Conservation (phyloP, 2,329 filamentous ascomycete species). For the Hypoxylon sp. region DNA sequence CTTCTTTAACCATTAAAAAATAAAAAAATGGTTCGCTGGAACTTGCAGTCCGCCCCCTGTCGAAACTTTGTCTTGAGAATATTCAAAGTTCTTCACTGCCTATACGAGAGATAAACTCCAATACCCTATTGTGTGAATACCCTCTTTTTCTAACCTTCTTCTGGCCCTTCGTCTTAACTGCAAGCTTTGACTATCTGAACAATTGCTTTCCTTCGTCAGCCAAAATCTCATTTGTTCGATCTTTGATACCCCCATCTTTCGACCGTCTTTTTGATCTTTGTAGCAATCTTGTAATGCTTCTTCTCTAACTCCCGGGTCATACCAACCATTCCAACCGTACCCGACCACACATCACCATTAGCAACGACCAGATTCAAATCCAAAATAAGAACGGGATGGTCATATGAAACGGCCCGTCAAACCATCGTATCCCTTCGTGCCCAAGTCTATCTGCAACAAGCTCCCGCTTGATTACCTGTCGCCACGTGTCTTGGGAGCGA, state of each 20-base stretch:
- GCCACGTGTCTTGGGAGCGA: constrained; percentile 17
- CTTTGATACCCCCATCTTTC: constrained; percentile 44
- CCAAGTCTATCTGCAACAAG: constrained; percentile 26
- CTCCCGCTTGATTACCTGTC: constrained; percentile 21
- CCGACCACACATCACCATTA: constrained; percentile 33
- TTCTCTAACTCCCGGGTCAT: constrained; percentile 20
- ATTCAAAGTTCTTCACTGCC: constrained; percentile 43
- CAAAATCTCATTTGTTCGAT: constrained; percentile 42
- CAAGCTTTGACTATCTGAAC: constrained; percentile 37
- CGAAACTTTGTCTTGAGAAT: constrained; percentile 20
- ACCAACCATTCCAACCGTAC: constrained; percentile 4
- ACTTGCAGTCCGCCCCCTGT: constrained; percentile 5
- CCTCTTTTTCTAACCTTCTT: constrained; percentile 44
- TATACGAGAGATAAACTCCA: constrained; percentile 41
- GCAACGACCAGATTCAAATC: constrained; percentile 33
- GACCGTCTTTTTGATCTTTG: constrained; percentile 25
- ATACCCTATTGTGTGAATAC: constrained; percentile 46
- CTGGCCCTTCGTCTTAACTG: constrained; percentile 38
- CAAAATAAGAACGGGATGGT: constrained; percentile 23
- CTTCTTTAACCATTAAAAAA: not conserved
- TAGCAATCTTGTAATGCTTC: constrained; percentile 30
- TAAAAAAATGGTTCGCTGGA: constrained; percentile 6
- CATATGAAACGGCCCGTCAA: constrained; percentile 31
- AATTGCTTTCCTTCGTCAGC: constrained; percentile 37
- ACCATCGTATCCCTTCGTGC: constrained; percentile 10